Evolutionary conservation across 2,329 filamentous ascomycete genomes (phyloP).

Genomic region (Fusarium azukiicola): DNA sequence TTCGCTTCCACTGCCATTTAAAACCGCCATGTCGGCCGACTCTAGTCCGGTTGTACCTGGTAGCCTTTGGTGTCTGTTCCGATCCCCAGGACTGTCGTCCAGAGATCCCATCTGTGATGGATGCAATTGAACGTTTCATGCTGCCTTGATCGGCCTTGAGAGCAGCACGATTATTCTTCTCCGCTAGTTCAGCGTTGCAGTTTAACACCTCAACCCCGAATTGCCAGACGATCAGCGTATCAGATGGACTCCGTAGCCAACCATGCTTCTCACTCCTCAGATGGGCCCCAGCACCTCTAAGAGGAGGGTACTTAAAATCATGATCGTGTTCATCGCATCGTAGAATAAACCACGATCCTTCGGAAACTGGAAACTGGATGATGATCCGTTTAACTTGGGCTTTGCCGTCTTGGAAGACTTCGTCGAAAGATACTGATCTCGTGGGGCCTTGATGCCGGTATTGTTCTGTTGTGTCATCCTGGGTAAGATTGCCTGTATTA

Average conservation of each 20-base stretch:
- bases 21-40: slow-evolving; percentile 9
- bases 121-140: slow-evolving; percentile 14
- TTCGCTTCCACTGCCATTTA: slow-evolving; percentile 20
- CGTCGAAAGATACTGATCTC: slow-evolving; percentile 2
- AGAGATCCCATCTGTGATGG: slow-evolving; percentile 2
- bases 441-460: not conserved
- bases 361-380: slow-evolving; percentile 14
- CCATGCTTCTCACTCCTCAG: slow-evolving; percentile 28
- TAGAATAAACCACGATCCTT: slow-evolving; percentile 28
- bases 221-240: slow-evolving; percentile 14
- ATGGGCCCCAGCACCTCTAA: slow-evolving; percentile 22
- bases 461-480: not conserved
- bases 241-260: slow-evolving; percentile 9
- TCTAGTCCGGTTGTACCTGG: slow-evolving; percentile 2
- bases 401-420: slow-evolving; percentile 21
- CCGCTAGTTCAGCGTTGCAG: slow-evolving; percentile 24
- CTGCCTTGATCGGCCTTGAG: not conserved
- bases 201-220: slow-evolving; percentile 24
- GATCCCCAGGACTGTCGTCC: slow-evolving; percentile 15
- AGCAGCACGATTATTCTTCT: slow-evolving; percentile 14
- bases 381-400: slow-evolving; percentile 17
- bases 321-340: slow-evolving; percentile 27
- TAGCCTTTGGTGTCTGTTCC: slow-evolving; percentile 17
- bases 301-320: slow-evolving; percentile 21
- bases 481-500: not conserved